Evolutionary conservation across 2,329 filamentous ascomycete genomes (phyloP).

Genomic region (Calonectria pteridis): DNA sequence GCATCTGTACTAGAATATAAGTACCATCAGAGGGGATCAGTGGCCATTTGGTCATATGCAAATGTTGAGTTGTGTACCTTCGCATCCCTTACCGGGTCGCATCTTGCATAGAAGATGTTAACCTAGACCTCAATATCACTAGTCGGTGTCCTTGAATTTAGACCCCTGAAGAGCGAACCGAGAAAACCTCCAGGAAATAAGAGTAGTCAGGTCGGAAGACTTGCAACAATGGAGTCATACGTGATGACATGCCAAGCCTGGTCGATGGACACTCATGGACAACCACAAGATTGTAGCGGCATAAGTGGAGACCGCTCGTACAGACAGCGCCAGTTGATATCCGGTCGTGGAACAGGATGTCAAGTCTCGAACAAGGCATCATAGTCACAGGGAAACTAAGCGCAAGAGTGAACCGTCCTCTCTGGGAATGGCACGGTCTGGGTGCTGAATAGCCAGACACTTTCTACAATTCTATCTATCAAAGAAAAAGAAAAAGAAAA

Average conservation of each 20-base stretch:
- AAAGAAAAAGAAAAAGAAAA: slow-evolving; percentile 7
- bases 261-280: not conserved
- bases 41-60: not conserved
- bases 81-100: not conserved
- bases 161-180: not conserved
- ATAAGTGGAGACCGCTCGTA: not conserved
- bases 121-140: not conserved
- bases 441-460: not conserved
- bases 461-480: slow-evolving; percentile 3
- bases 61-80: not conserved
- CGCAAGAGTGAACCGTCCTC: not conserved
- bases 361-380: not conserved
- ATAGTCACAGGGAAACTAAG: not conserved
- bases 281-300: not conserved
- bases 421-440: not conserved
- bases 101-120: not conserved
- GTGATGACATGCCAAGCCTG: not conserved
- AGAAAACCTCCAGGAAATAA: not conserved
- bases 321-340: not conserved
- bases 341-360: not conserved
- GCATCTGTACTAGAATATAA: not conserved
- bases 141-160: not conserved
- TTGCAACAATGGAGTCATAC: not conserved
- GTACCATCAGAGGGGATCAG: not conserved
- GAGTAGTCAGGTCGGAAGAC: not conserved